Percentiles rank a stretch among this genome's conserved stretches.
These are phyloP conservation scores for Trypanosoma caninum DNA, from an alignment of 208 protist genomes.

Conservation along the genomic window DNA sequence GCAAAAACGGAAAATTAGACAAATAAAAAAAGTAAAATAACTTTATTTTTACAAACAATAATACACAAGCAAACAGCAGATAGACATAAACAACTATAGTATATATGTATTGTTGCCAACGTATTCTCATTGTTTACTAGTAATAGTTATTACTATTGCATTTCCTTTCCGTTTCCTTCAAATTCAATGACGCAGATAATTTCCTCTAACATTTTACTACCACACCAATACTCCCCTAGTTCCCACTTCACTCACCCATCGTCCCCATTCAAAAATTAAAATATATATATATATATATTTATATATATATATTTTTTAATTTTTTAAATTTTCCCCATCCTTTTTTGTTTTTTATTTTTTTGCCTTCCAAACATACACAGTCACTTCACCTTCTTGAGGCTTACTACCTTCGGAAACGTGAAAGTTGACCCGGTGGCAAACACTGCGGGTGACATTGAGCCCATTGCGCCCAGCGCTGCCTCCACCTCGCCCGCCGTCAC, in stretches of 20 bases:
- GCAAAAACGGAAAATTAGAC: too few species aligned
- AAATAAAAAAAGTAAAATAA: too few species aligned
- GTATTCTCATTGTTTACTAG: too few species aligned
- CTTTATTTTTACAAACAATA: too few species aligned
- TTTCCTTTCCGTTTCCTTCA: too few species aligned
- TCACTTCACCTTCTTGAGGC: constrained; percentile 39
- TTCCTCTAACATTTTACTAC: too few species aligned
- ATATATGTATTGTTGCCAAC: too few species aligned
- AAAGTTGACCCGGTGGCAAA: constrained; percentile 68
- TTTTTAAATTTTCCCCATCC: too few species aligned
- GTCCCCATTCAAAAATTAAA: not conserved
- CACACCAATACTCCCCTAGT: not conserved
- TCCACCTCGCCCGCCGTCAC: constrained; percentile 63
- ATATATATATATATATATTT: not conserved
- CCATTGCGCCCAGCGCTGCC: constrained; percentile 32
- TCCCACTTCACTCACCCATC: not conserved
- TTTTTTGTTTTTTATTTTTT: not conserved
- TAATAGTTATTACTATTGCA: too few species aligned
- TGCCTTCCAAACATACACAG: not conserved
- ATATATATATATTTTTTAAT: constrained; percentile 6
- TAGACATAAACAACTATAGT: too few species aligned
- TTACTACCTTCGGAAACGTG: constrained; percentile 43
- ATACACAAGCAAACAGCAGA: too few species aligned
- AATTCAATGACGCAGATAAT: too few species aligned
- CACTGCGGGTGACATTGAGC: constrained; percentile 40